A percentile compares a stretch with the other conserved stretches of the same genome.
Evolutionary conservation across 441 rosid genomes (phyloP).

Genomic region (Kokia cookei): DNA sequence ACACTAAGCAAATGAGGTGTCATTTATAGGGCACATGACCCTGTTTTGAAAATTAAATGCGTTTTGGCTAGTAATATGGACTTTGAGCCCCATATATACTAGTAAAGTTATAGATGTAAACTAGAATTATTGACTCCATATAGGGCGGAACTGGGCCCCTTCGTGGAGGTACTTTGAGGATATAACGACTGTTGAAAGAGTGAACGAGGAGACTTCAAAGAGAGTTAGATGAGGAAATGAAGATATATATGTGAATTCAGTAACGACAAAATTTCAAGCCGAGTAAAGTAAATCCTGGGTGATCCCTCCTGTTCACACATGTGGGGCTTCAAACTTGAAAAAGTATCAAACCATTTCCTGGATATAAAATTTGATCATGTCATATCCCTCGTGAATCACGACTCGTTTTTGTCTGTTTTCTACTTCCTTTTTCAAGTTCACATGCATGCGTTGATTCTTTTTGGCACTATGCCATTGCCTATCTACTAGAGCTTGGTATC

Average conservation of each 20-base stretch:
- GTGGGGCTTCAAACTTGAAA: not conserved
- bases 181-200: not conserved
- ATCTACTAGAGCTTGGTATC: not conserved
- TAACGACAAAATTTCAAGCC: not conserved
- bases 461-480: not conserved
- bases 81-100: not conserved
- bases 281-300: not conserved
- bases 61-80: not conserved
- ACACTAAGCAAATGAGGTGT: not conserved
- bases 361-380: not conserved
- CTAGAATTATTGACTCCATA: not conserved
- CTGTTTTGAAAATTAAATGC: not conserved
- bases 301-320: not conserved
- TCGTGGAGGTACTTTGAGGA: not conserved
- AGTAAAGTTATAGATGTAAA: too few species aligned
- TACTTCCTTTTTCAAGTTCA: not conserved
- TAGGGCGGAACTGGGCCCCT: not conserved
- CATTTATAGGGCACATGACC: not conserved
- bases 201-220: not conserved
- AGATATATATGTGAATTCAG: not conserved
- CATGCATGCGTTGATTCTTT: not conserved
- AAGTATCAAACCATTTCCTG: too few species aligned
- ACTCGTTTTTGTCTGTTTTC: not conserved
- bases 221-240: not conserved
- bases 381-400: not conserved